Percentiles rank a stretch among this genome's conserved stretches.
Conservation (phyloP, 1,284 basidiomycete genomes). For the Spongispora temasekensis region DNA sequence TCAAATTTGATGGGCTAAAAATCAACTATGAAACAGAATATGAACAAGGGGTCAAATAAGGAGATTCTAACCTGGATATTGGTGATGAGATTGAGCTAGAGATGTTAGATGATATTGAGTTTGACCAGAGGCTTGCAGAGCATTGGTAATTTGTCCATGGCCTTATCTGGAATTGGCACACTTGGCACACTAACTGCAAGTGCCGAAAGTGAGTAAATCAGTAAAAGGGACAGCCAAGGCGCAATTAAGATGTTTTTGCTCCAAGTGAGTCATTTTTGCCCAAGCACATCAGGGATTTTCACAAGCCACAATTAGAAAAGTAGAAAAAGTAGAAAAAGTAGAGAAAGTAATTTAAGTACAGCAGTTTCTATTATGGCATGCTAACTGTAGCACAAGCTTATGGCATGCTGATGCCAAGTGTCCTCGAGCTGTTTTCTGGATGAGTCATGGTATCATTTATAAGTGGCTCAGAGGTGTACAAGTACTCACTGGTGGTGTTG, state of each 20-base stretch:
- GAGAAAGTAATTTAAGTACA: not conserved
- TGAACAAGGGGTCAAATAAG: no score
- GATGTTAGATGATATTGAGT: no score
- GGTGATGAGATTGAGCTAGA: no score
- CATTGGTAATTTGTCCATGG: not conserved
- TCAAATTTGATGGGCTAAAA: no score
- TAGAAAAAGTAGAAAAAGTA: not conserved
- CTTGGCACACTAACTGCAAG: not conserved
- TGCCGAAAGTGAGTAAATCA: not conserved
- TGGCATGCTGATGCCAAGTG: not conserved
- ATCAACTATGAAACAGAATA: no score
- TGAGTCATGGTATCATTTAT: no score
- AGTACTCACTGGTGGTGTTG: no score
- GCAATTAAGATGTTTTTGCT: not conserved
- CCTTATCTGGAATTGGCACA: not conserved
- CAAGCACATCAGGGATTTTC: not conserved
- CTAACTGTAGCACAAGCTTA: not conserved
- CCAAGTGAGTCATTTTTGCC: not conserved
- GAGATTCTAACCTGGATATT: no score
- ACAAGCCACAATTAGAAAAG: not conserved
- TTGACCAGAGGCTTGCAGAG: no score
- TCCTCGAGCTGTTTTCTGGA: no score
- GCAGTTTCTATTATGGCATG: not conserved
- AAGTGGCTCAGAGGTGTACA: no score
- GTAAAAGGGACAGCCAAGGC: not conserved